Evolutionary conservation across 1,284 basidiomycete species (phyloP).

Genomic region (Puccinia sorghi): DNA sequence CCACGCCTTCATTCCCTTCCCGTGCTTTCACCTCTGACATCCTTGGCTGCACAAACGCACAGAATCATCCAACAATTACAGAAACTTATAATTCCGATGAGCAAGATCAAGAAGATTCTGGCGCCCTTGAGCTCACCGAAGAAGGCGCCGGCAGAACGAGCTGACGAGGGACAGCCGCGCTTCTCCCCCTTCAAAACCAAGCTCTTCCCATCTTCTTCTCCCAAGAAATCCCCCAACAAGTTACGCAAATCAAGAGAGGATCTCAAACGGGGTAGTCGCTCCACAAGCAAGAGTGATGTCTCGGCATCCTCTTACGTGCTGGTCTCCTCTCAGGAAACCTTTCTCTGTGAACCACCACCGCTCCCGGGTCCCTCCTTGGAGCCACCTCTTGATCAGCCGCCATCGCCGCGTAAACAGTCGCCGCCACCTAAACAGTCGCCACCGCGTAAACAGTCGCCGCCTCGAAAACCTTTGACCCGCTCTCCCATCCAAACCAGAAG

Average conservation of each 20-base stretch:
- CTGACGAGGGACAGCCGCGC: neutral
- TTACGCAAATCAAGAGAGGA: neutral
- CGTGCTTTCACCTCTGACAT: neutral
- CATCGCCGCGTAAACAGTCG: too few relatives aligned
- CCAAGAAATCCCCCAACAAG: neutral
- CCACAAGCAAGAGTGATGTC: neutral
- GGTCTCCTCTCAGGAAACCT: neutral
- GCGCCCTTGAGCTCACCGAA: neutral
- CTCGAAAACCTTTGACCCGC: neutral
- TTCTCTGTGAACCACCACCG: neutral
- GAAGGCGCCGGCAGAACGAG: neutral
- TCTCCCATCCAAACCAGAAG: conserved; percentile 3
- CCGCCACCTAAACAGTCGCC: too few relatives aligned
- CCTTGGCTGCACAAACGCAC: too few relatives aligned
- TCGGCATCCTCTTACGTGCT: neutral
- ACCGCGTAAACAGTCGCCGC: neutral
- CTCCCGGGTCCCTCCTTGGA: too few relatives aligned
- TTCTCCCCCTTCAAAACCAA: neutral
- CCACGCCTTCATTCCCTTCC: neutral
- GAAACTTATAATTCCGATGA: conserved; percentile 5
- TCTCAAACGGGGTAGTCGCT: neutral
- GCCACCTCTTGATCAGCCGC: too few relatives aligned
- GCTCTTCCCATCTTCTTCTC: neutral
- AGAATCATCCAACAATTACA: neutral
- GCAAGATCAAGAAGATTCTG: neutral